A percentile compares a stretch with the other conserved stretches of the same genome.
These are phyloP conservation scores for Chimonanthus praecox DNA, from an alignment of 164 flowering plant species.

Conservation along the genomic window DNA sequence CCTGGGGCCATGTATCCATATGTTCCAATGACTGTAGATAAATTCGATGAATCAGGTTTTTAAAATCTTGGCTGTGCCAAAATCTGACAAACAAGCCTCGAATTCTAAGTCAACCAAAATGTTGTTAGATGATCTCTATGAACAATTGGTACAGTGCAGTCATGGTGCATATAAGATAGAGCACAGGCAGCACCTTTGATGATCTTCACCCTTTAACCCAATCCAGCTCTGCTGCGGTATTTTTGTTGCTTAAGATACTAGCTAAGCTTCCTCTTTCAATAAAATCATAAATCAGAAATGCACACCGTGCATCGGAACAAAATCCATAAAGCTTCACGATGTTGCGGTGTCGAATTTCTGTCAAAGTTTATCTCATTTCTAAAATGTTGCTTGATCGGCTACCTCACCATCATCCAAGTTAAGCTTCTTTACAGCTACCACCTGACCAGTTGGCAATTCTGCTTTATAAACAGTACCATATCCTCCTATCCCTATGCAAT, in stretches of 20 bases:
- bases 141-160: constrained; percentile 50
- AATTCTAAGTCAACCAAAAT: constrained; percentile 41
- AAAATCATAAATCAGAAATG: constrained; percentile 58
- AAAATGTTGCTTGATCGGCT: constrained; percentile 24
- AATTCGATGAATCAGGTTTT: constrained; percentile 36
- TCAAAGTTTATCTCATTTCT: constrained; percentile 51
- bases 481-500: constrained; percentile 61
- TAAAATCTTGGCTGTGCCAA: constrained; percentile 55
- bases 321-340: constrained; percentile 59
- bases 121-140: constrained; percentile 60
- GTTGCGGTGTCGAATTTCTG: constrained; percentile 58
- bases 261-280: constrained; percentile 53
- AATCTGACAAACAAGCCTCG: constrained; percentile 52
- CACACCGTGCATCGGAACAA: constrained; percentile 30
- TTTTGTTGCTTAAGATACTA: constrained; percentile 27
- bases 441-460: constrained; percentile 32
- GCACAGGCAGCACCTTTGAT: constrained; percentile 74
- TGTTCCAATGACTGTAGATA: constrained; percentile 54
- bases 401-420: constrained; percentile 22
- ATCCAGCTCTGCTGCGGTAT: constrained; percentile 19
- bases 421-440: constrained; percentile 53
- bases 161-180: constrained; percentile 64
- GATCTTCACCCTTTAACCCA: constrained; percentile 48
- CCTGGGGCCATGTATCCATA: constrained; percentile 79
- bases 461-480: constrained; percentile 59